phyloP scores from a whole-genome alignment of 2,329 filamentous ascomycete species.

The Lachnellula arida region DNA sequence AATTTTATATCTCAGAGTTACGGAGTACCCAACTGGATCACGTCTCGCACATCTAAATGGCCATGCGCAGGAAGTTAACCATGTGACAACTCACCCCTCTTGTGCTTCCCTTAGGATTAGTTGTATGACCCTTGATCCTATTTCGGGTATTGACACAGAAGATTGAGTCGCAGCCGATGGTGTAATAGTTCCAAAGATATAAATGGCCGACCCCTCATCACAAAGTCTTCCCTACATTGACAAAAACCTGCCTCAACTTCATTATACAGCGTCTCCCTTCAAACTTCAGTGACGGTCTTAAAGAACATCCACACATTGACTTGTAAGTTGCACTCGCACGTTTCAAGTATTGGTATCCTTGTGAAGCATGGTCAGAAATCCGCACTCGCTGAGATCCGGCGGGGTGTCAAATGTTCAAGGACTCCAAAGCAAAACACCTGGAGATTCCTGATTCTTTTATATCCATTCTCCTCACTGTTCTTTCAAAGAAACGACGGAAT shows the following conservation, averaged over 20 bases:
- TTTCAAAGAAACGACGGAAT: background rate
- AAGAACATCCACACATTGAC: background rate
- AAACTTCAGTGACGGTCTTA: background rate
- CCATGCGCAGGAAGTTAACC: background rate
- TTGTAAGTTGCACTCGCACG: background rate
- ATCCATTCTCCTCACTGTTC: background rate
- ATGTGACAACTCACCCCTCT: background rate
- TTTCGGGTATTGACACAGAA: background rate
- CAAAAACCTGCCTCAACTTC: background rate
- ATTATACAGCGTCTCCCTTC: background rate
- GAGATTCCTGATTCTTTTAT: background rate
- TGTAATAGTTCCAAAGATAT: background rate
- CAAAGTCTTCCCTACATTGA: background rate
- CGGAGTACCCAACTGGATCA: background rate
- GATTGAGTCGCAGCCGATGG: background rate
- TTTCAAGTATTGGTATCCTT: background rate
- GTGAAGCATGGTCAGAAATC: background rate
- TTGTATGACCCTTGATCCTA: background rate
- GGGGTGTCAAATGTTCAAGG: background rate
- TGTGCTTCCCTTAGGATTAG: background rate
- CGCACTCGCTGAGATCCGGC: background rate
- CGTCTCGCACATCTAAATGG: background rate
- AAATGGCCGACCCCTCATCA: background rate
- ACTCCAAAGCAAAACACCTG: background rate
- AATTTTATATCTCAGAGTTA: background rate